Evolutionary conservation across 805 yeast genomes (phyloP), one percentile per base, ranked within the genome.

Genomic region (Yarrowia keelungensis): DNA sequence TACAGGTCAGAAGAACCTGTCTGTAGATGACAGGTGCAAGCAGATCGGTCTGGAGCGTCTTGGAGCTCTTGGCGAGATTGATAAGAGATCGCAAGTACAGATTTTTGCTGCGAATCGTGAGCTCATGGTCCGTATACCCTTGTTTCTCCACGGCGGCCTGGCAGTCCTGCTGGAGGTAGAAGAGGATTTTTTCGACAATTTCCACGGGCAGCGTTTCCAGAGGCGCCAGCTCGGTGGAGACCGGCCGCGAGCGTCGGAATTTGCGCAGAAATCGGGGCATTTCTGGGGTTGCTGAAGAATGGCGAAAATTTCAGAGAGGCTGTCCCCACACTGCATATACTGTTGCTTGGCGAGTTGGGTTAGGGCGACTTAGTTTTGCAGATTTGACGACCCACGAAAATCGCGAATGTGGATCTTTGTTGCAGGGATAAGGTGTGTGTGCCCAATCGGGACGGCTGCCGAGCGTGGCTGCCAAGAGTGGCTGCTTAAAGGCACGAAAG

Each of bases 201-300:
- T 62, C 67, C 14, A 49, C 54, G 10, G 67, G 67, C 38, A 62
- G 56, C 10, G 45, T 35, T 62, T 62, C 67, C 22, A 62, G 56
- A 1, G 56, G 46, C 32, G 65, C 32, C 65, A 43, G 65, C 43
- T 59, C 51, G 14, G 51, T 43, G 14, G 41, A 43, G 8, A 59
- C 51, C 14, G 65, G 51, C 4, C 51, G 50, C 32, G 50, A 16
- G 5, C 65, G 65, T 16, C 65, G n/a, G 51, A 59, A 45, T 45
- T 59, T 59, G 8, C 65, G 50, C 51, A 59, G 35, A 59, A 59
- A 59, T 45, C 65, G 65, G 14, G 65, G 51, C 65, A 59, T 59
- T 5, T 14, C 32, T 16, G 39, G 15, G 19, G 53, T 32, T 47
- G 51, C 53, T 49, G 19, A 19, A 7, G 38, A 42, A n/a, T 9